Conservation (phyloP, 768 basidiomycete genomes). For the Hygrophorus pudorinus region DNA sequence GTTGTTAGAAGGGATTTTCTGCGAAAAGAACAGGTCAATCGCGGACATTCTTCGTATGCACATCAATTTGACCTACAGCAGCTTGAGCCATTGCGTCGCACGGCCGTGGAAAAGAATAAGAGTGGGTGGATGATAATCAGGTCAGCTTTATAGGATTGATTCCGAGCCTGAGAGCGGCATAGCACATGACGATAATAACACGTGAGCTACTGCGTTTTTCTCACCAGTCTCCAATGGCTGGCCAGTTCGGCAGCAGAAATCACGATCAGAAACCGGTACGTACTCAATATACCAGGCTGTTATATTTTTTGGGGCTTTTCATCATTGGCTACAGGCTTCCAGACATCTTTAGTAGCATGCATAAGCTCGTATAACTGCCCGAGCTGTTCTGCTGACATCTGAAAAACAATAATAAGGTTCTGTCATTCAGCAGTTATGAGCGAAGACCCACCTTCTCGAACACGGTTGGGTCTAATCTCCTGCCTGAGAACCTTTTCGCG, state of each 20-base stretch:
- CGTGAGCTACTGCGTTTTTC: too few relatives aligned
- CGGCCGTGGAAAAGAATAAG: too few relatives aligned
- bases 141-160: too few relatives aligned
- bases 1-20: conserved; percentile 34
- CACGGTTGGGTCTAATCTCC: conserved; percentile 56
- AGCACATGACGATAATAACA: too few relatives aligned
- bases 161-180: too few relatives aligned
- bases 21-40: not conserved
- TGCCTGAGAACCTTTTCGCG: conserved; percentile 43
- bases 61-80: conserved; percentile 20
- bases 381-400: conserved; percentile 89
- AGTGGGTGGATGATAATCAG: too few relatives aligned
- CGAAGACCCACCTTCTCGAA: conserved; percentile 58
- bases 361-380: conserved; percentile 93
- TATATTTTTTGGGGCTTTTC: conserved; percentile 3
- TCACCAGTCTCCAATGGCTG: too few relatives aligned
- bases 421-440: not conserved
- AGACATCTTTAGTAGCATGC: conserved; percentile 82
- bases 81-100: conserved; percentile 17
- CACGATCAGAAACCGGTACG: too few relatives aligned
- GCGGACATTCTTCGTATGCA: not conserved
- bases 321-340: conserved; percentile 46
- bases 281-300: too few relatives aligned
- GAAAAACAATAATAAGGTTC: not conserved
- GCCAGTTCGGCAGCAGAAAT: too few relatives aligned